Evolutionary conservation across 768 basidiomycete species (phyloP), one percentile per base, ranked within the genome.

Genomic region (Pleurotus eryngii): DNA sequence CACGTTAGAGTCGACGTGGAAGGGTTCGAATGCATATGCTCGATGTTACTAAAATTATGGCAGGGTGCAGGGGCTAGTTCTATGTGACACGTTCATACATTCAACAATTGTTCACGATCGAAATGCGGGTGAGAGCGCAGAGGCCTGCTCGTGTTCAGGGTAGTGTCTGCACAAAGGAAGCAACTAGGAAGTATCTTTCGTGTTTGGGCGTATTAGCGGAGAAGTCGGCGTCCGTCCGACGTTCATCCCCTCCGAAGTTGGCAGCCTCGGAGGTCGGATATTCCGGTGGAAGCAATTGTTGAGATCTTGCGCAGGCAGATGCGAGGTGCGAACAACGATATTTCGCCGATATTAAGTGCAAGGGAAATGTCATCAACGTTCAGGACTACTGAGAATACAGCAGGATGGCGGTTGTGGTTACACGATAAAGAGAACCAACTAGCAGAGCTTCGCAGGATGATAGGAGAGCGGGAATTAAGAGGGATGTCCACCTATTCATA

Each of bases 341-440:
- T 54, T 54, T 54, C 51, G 22, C 51, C 51, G 51, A 54, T 8
- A 54, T 54, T 54, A 54, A 35, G 42, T 15, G 51, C 39, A 54
- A 22, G 37, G 39, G 20, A 22, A 42, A 42, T 39, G 39, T 54
- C 51, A 42, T 54, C 42, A 37, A 42, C 6, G n/a, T 17, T 35
- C 11, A 11, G 11, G 30, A 35, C 30, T 35, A 35, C 30, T 35
- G 30, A 35, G 30, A 35, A 35, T 11, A 35, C 30, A 35, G 30
- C 30, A 35, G 30, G 30, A 35, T 35, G 11, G 30, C 30, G 11
- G 30, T 35, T 35, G 30, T 35, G 9, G 9, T 35, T 35, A 54
- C 51, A 35, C 14, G n/a, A 53, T 24, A 22, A 26, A 40, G 51
- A 18, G 22, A 18, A 24, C 20, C 38, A 11, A 42, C 22, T 53